Base-by-base conservation (phyloP, 176 grass and related monocot genomes). In the Aegilops sharonensis region DNA sequence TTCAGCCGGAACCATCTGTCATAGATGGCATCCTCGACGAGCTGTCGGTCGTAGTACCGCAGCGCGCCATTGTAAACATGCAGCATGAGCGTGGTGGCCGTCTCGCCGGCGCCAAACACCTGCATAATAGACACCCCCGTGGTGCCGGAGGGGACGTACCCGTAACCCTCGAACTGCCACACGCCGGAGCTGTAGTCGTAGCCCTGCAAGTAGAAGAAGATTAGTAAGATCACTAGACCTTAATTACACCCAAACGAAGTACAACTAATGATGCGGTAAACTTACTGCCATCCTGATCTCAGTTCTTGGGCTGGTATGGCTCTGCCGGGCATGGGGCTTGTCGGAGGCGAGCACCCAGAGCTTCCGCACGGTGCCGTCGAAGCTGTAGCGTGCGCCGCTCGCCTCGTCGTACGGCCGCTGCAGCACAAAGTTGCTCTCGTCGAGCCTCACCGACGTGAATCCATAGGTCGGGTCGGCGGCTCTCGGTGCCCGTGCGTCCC, bases 111-210 rank as follows among this genome's bases (percentile, higher is more conserved):
- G 8, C 82, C 78, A 8, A 89, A 89, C 32, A 94, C 64, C 77
- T 94, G 92, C 86, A 91, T 91, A 48, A 94, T 67, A 3, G 34
- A 91, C 64, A 87, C 86, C 1, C 88, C 83, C 1, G 89, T 81
- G 9, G 86, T 94, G 40, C 83, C 89, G 0, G 77, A 76, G 1
- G 86, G 86, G 0, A 89, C 83, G 7, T 81, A 91, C 11, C 62
- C 72, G 20, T 89, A 64, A 4, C 83, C 86, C 85, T 94, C 86
- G 47, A 89, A 94, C 50, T 94, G 89, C 92, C 92, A 93, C 54
- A 91, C 72, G 2, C 83, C 83, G 0, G 66, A 77, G 43, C 43
- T 63, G 65, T 93, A 93, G 35, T 61, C 47, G 50, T 83, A 29
- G 0, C 72, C 63, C 86, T 87, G 6, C 11, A 14, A 1, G 39